These are phyloP conservation scores for Oleoguttula mirabilis DNA, from an alignment of 495 filamentous ascomycete species.

Conservation along the genomic window DNA sequence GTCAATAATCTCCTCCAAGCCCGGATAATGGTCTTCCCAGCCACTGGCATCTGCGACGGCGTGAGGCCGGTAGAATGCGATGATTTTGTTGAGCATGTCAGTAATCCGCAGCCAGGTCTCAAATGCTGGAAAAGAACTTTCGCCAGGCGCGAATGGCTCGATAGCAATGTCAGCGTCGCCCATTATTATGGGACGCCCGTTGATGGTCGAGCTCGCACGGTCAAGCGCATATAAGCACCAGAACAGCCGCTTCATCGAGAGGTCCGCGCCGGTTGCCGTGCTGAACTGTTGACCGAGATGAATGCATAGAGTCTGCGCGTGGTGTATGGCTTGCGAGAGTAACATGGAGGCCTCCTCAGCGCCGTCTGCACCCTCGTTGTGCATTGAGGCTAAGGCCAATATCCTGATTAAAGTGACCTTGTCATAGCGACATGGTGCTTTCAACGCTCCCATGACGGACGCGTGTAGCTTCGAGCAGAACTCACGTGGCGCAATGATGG, in stretches of 20 bases:
- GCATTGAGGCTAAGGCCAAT: constrained; percentile 33
- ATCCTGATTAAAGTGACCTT: constrained; percentile 31
- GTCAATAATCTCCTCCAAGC: constrained; percentile 57
- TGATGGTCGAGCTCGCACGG: constrained; percentile 49
- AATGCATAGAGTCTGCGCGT: constrained; percentile 53
- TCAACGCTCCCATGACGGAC: constrained; percentile 23
- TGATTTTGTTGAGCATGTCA: constrained; percentile 49
- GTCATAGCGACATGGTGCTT: constrained; percentile 24
- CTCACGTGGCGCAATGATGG: constrained; percentile 22
- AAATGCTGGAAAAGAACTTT: constrained; percentile 30
- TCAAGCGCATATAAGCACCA: constrained; percentile 60
- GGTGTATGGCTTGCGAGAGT: constrained; percentile 35
- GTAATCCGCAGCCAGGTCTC: constrained; percentile 43
- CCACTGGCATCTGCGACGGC: constrained; percentile 32
- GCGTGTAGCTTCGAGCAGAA: constrained; percentile 27
- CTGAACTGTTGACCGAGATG: constrained; percentile 40
- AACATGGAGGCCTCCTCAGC: constrained; percentile 32
- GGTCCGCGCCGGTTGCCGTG: constrained; percentile 13
- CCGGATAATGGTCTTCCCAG: constrained; percentile 47
- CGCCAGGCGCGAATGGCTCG: constrained; percentile 9
- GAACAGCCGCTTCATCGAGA: constrained; percentile 43
- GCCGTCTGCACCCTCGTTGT: constrained; percentile 36
- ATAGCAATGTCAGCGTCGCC: constrained; percentile 50
- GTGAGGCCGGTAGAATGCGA: constrained; percentile 53
- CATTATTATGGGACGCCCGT: constrained; percentile 52